Percentiles rank a stretch among this genome's conserved stretches.
Conservation (phyloP, 352 stramenopile genomes). For the Pythium phragmiticola region DNA sequence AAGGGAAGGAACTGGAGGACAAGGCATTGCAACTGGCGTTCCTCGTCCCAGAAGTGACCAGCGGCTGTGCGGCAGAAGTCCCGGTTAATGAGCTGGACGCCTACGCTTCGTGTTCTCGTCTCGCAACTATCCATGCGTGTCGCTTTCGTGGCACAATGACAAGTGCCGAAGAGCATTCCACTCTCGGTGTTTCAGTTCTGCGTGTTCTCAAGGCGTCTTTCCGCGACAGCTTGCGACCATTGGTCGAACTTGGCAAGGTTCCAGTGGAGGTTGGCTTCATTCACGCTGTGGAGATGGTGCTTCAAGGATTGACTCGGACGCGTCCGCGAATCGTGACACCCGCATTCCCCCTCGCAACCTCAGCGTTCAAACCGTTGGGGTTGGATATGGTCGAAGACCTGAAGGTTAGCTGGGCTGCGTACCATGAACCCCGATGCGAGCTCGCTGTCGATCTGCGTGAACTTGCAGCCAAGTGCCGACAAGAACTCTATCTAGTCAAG, state of each 20-base stretch:
- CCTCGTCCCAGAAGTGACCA: not conserved
- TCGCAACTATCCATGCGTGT: not conserved
- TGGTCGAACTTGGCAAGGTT: not conserved
- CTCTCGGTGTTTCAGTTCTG: not conserved
- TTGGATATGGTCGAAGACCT: constrained; percentile 4
- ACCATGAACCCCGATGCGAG: not conserved
- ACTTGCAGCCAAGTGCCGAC: not conserved
- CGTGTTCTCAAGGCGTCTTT: not conserved
- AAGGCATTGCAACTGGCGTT: not conserved
- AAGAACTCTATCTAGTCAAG: not conserved
- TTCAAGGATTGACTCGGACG: not conserved
- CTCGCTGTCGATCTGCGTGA: not conserved
- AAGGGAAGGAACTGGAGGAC: not conserved
- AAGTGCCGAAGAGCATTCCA: not conserved
- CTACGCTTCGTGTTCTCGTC: not conserved
- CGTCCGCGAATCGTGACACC: not conserved
- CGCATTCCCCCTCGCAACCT: not conserved
- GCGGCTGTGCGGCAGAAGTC: not conserved
- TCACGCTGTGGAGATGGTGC: not conserved
- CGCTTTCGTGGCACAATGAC: not conserved
- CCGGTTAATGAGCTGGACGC: not conserved
- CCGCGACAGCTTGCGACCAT: not conserved
- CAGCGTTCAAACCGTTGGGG: constrained; percentile 3
- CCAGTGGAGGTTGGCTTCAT: not conserved
- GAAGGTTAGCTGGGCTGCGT: not conserved